These are phyloP conservation scores for Ogataea thermomethanolica DNA, from an alignment of 805 yeast genomes.

Conservation along the genomic window DNA sequence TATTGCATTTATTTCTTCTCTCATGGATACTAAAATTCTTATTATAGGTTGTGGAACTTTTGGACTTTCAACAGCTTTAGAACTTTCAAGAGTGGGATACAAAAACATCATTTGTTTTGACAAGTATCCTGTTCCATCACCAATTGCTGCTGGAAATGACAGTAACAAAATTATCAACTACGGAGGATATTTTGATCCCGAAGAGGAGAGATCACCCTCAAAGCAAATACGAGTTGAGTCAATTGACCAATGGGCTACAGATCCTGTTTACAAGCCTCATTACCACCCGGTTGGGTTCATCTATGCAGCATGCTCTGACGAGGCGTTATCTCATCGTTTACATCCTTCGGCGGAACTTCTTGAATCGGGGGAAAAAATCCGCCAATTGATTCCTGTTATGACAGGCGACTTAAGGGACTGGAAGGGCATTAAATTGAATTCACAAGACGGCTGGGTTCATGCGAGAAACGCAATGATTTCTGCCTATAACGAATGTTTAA, in stretches of 20 bases:
- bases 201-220: background rate
- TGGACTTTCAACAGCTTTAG: conserved; percentile 10
- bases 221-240: conserved; percentile 6
- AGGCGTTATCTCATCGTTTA: conserved; percentile 16
- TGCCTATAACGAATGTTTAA: conserved; percentile 19
- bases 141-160: conserved; percentile 13
- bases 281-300: conserved; percentile 12
- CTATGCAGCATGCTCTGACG: conserved; percentile 27
- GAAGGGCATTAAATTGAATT: conserved; percentile 22
- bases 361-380: conserved; percentile 18
- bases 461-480: conserved; percentile 28
- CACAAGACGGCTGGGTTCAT: conserved; percentile 31
- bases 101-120: conserved; percentile 7
- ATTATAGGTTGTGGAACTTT: conserved; percentile 11
- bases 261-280: conserved; percentile 8
- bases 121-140: conserved; percentile 11
- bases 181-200: conserved; percentile 2
- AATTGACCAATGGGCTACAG: conserved; percentile 3
- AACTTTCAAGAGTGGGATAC: conserved; percentile 5
- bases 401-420: conserved; percentile 8
- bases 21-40: background rate
- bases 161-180: conserved; percentile 11
- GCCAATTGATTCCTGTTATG: conserved; percentile 14
- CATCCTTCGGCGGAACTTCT: conserved; percentile 25
- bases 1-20: too few relatives aligned